Evolutionary conservation across 129 eudicot genomes (phyloP).

Genomic region (Saussurea involucrata): DNA sequence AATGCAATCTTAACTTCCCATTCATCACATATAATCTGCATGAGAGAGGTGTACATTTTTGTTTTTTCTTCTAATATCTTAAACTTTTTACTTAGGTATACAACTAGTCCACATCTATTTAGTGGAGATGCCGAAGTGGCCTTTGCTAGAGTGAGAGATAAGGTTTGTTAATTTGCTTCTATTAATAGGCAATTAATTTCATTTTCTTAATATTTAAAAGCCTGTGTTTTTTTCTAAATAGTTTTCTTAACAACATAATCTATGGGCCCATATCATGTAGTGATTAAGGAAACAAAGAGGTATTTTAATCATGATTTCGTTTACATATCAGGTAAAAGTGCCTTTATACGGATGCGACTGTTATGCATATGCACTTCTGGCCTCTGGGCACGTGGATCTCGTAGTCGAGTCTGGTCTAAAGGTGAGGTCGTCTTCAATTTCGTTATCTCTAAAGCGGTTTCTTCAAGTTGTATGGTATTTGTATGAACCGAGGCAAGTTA

Average conservation of each 20-base stretch:
- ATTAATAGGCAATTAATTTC: neutral
- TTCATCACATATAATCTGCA: neutral
- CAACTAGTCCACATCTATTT: constrained; percentile 97
- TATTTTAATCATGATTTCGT: neutral
- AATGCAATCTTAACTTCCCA: neutral
- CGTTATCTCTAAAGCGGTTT: neutral
- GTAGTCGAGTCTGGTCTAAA: constrained; percentile 96
- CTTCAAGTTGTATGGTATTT: neutral
- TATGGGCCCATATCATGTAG: neutral
- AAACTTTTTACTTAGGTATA: constrained; percentile 57
- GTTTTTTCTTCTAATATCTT: neutral
- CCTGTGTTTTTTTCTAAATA: neutral
- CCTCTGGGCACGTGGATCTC: constrained; percentile 93
- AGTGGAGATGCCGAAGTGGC: constrained; percentile 78
- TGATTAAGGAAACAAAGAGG: neutral
- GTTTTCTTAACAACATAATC: neutral
- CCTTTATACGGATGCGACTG: constrained; percentile 97
- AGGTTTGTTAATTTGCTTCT: constrained; percentile 44
- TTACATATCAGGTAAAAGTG: constrained; percentile 69
- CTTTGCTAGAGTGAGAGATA: constrained; percentile 71
- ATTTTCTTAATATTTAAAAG: neutral
- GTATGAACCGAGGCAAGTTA: neutral
- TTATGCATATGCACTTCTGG: constrained; percentile 93
- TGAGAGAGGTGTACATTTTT: too few species aligned
- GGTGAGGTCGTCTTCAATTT: constrained; percentile 35